These are phyloP conservation scores for Geum urbanum DNA, from an alignment of 306 rosid genomes.

Conservation along the genomic window DNA sequence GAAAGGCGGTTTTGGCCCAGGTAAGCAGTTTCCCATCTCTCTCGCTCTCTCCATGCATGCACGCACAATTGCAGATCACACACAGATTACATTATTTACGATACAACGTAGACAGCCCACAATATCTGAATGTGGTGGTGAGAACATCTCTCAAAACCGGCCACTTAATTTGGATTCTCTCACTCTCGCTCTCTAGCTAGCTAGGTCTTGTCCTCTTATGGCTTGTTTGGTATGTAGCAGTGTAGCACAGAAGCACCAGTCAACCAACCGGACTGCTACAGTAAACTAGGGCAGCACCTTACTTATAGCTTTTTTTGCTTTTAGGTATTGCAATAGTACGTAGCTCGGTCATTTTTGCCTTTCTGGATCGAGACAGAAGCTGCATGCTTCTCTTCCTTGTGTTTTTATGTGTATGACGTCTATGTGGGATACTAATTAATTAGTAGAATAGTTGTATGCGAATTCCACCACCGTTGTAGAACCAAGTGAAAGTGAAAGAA, in stretches of 20 bases:
- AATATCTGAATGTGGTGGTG: conserved; percentile 35
- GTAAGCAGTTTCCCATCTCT: conserved; percentile 5
- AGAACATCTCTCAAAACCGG: conserved; percentile 35
- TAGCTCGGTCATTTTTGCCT: background rate
- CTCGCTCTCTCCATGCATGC: conserved; percentile 7
- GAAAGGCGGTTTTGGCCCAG: conserved; percentile 40
- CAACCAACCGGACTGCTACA: background rate
- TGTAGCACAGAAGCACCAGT: background rate
- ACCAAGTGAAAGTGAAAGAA: background rate
- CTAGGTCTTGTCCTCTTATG: conserved; percentile 32
- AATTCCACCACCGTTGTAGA: background rate
- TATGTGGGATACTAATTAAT: background rate
- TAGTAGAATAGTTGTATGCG: background rate
- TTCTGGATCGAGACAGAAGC: background rate
- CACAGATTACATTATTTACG: conserved; percentile 24
- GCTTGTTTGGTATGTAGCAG: conserved; percentile 25
- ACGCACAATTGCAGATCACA: background rate
- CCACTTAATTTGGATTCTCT: conserved; percentile 1
- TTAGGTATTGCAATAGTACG: background rate
- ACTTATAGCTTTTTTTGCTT: background rate
- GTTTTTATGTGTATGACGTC: background rate
- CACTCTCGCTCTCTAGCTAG: conserved; percentile 17
- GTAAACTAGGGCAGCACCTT: background rate
- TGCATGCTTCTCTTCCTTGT: background rate
- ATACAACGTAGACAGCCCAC: conserved; percentile 69